These are phyloP conservation scores for Colletotrichum scovillei DNA, from an alignment of 2,329 filamentous ascomycete genomes.

Conservation along the genomic window DNA sequence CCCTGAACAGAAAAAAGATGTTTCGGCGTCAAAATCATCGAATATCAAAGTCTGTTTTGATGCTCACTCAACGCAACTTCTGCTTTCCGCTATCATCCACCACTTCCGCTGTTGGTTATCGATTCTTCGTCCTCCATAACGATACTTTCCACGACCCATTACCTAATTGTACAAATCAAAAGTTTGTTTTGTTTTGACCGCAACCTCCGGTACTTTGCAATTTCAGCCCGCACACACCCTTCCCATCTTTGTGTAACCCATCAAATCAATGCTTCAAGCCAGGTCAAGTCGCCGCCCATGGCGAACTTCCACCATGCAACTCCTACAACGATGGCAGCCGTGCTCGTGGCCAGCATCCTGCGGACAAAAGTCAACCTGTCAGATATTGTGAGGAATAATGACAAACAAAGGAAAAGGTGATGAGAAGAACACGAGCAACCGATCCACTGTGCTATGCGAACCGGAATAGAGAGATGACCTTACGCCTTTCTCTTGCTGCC, in stretches of 20 bases:
- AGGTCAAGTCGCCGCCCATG: conserved; percentile 23
- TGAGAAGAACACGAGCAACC: background rate
- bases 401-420: conserved; percentile 6
- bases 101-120: background rate
- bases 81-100: background rate
- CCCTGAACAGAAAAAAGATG: too few species aligned
- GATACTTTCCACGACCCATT: background rate
- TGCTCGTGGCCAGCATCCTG: conserved; percentile 35
- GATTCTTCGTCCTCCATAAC: background rate
- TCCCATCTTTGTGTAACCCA: background rate
- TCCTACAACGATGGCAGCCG: conserved; percentile 30
- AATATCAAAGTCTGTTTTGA: background rate
- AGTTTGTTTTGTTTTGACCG: background rate
- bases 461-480: conserved; percentile 28
- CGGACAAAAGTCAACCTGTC: conserved; percentile 35
- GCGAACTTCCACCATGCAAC: conserved; percentile 32
- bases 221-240: background rate
- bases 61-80: background rate
- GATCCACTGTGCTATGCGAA: conserved; percentile 3
- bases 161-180: conserved; percentile 13
- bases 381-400: conserved; percentile 29
- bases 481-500: conserved; percentile 36
- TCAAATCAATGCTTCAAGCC: conserved; percentile 9
- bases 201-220: background rate
- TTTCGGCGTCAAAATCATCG: background rate